Evolutionary conservation across 305 asterid genomes (phyloP).

Genomic region (Solanum hybrid): DNA sequence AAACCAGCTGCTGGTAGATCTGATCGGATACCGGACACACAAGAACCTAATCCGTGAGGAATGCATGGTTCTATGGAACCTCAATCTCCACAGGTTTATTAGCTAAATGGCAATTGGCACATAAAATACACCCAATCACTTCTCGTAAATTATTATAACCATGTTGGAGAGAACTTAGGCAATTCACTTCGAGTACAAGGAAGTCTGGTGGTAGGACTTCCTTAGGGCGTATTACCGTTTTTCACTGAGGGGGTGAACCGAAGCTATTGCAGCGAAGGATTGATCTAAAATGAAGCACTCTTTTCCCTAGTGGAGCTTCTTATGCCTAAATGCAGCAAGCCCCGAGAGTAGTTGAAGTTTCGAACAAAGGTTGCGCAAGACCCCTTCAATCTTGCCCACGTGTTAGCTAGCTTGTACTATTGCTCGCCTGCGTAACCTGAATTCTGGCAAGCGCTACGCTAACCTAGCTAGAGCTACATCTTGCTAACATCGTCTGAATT

Average conservation of each 20-base stretch:
- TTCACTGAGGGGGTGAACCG: neutral
- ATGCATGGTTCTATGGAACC: neutral
- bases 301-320: neutral
- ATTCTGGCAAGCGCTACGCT: neutral
- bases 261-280: neutral
- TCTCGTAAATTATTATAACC: neutral
- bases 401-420: neutral
- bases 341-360: neutral
- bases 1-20: neutral
- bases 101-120: neutral
- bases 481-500: neutral
- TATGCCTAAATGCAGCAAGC: neutral
- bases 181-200: neutral
- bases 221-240: neutral
- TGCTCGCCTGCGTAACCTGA: neutral
- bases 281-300: neutral
- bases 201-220: too few relatives aligned
- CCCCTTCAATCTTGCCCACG: neutral
- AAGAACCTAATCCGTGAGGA: neutral
- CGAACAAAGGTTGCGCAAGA: neutral
- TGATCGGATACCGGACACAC: neutral
- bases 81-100: neutral
- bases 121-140: neutral
- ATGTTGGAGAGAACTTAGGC: neutral
- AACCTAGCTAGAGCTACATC: neutral